Percentiles rank a stretch among this genome's conserved stretches.
Conservation (phyloP, 108 stramenopile species). For the Ochromonas danica region DNA sequence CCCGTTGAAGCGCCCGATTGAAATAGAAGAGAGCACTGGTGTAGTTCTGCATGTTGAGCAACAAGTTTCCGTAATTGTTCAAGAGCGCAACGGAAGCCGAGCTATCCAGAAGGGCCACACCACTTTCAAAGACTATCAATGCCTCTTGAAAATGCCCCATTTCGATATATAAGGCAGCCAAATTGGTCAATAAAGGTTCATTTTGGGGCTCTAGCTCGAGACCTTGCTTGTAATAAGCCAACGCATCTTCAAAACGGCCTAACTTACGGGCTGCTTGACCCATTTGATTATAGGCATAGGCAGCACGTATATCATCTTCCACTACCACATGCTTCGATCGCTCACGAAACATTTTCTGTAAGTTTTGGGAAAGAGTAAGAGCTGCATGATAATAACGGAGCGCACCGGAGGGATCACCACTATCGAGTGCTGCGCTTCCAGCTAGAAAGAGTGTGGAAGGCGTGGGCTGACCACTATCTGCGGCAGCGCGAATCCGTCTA, state of each 20-base stretch:
- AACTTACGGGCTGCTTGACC: background rate
- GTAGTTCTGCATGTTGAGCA: background rate
- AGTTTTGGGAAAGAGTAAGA: background rate
- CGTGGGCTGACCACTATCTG: background rate
- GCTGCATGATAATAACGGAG: background rate
- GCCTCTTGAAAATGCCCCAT: background rate
- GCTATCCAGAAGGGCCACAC: background rate
- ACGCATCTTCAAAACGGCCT: background rate
- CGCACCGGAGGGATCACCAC: background rate
- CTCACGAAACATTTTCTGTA: background rate
- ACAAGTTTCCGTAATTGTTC: background rate
- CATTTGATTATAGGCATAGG: background rate
- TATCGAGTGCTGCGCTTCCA: background rate
- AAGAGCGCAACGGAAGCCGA: background rate
- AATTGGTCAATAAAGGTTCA: background rate
- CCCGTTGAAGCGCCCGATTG: background rate
- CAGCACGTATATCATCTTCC: background rate
- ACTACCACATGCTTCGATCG: background rate
- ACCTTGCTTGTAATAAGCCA: background rate
- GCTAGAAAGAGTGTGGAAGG: background rate
- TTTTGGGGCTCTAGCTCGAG: background rate
- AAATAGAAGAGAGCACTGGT: background rate
- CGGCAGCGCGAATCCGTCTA: background rate
- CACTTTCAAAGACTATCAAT: background rate
- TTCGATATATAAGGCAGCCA: background rate